Conservation (phyloP, 2,329 filamentous ascomycete genomes). For the Colletotrichum plurivorum region DNA sequence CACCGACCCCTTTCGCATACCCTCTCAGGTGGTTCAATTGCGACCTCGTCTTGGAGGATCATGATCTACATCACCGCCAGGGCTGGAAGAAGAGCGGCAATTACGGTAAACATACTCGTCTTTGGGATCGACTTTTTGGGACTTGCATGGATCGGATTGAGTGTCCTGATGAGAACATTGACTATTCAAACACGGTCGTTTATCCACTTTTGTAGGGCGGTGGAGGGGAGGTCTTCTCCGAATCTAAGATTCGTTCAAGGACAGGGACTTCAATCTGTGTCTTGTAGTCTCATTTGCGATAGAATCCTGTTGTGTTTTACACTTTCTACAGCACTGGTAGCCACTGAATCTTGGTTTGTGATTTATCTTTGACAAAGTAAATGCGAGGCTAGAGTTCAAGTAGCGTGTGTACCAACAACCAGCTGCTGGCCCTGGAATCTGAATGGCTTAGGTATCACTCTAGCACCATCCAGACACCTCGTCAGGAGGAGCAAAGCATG, state of each 20-base stretch:
- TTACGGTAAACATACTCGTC: constrained; percentile 55
- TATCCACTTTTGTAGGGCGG: not conserved
- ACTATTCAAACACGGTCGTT: constrained; percentile 45
- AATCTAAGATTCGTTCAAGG: too few species aligned
- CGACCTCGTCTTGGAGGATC: constrained; percentile 59
- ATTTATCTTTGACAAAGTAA: too few species aligned
- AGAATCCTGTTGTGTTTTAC: too few species aligned
- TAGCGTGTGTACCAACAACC: too few species aligned
- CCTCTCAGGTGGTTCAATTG: constrained; percentile 49
- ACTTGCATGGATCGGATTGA: constrained; percentile 55
- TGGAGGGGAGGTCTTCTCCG: not conserved
- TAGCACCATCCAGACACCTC: constrained; percentile 22
- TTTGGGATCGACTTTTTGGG: constrained; percentile 55
- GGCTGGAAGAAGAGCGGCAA: constrained; percentile 55
- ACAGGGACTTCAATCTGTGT: too few species aligned
- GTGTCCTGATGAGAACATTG: constrained; percentile 47
- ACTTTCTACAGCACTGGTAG: too few species aligned
- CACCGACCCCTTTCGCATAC: constrained; percentile 52
- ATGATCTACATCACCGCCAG: constrained; percentile 57
- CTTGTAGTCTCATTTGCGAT: too few species aligned
- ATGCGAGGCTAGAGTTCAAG: too few species aligned
- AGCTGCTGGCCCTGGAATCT: not conserved
- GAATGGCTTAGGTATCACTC: not conserved
- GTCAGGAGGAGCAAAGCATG: constrained; percentile 29
- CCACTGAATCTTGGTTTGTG: too few species aligned